Base-by-base conservation (phyloP, 2,329 filamentous ascomycete genomes). In the Didymella pinodella region DNA sequence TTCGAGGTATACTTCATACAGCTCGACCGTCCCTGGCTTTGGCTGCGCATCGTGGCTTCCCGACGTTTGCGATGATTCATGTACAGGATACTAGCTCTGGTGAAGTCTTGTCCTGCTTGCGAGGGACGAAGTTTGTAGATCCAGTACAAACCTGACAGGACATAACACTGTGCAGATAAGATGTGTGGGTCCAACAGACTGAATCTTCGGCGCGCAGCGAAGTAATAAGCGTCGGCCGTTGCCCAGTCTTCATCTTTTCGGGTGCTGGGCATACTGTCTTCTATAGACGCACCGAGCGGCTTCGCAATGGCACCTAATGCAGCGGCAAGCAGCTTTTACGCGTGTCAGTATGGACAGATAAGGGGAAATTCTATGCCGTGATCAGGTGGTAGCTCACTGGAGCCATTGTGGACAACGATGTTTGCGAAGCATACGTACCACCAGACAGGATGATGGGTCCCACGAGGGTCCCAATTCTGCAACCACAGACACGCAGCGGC, bases 61-160 rank as follows among this genome's bases (percentile, higher is more conserved):
- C 41, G 41, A 25, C 22, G 41, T n/a, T 28, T 44, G 7, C 41
- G 41, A 44, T 44, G 41, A 14, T 44, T 44, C 41, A 44, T 44
- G 41, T 44, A 44, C 22, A 44, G 3, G 14, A 44, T 44, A 14
- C 41, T 44, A n/a, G 41, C 41, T 44, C 41, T 44, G 25, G 41
- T 44, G 16, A 44, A 44, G 2, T 44, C 22, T n/a, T 44, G 41
- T 16, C 22, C 41, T 28, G 41, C 41, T 25, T 28, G 41, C 1
- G 41, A 44, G 10, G 41, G 22, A 4, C 25, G 41, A 20, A 44
- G 41, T n/a, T 44, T 44, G 41, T 44, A 44, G 25, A 28, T 44
- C 41, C 41, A 44, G 41, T 44, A 44, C 14, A 44, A 14, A 12
- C 41, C 41, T 14, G 41, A 44, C 2, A 44, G 25, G 8, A 44